These are phyloP conservation scores for Neurospora discreta DNA, from an alignment of 495 filamentous ascomycete species.

Conservation along the genomic window DNA sequence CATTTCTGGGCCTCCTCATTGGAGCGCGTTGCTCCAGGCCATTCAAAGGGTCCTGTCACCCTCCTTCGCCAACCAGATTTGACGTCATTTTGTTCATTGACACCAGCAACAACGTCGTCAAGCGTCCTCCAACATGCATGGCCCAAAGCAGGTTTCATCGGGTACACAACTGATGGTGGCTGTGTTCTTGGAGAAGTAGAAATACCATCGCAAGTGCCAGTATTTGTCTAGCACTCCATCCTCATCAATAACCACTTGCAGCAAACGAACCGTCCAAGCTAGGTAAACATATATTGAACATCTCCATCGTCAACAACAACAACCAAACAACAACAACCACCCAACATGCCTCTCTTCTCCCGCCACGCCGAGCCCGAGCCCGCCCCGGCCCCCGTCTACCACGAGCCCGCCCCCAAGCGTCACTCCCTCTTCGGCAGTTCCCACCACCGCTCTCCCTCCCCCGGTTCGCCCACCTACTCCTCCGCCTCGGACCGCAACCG, in stretches of 20 bases:
- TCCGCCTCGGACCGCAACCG: constrained; percentile 11
- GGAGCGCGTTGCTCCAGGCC: constrained; percentile 7
- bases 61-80: constrained; percentile 4
- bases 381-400: constrained; percentile 10
- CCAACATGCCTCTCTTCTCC: constrained; percentile 40
- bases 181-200: background rate
- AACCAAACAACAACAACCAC: background rate
- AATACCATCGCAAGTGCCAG: background rate
- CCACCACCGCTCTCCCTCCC: constrained; percentile 30
- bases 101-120: background rate
- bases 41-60: constrained; percentile 8
- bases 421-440: constrained; percentile 31
- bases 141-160: constrained; percentile 18
- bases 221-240: background rate
- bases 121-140: background rate
- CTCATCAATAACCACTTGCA: background rate
- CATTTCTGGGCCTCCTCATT: constrained; percentile 6
- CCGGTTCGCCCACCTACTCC: constrained; percentile 15
- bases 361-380: constrained; percentile 32
- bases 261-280: background rate
- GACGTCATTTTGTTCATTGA: constrained; percentile 24
- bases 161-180: background rate
- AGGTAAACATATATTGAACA: background rate
- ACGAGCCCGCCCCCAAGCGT: constrained; percentile 21
- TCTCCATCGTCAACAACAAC: background rate